Percentiles rank a stretch among this genome's conserved stretches.
These are phyloP conservation scores for Apiospora koreana DNA, from an alignment of 2,329 filamentous ascomycete species.

Conservation along the genomic window DNA sequence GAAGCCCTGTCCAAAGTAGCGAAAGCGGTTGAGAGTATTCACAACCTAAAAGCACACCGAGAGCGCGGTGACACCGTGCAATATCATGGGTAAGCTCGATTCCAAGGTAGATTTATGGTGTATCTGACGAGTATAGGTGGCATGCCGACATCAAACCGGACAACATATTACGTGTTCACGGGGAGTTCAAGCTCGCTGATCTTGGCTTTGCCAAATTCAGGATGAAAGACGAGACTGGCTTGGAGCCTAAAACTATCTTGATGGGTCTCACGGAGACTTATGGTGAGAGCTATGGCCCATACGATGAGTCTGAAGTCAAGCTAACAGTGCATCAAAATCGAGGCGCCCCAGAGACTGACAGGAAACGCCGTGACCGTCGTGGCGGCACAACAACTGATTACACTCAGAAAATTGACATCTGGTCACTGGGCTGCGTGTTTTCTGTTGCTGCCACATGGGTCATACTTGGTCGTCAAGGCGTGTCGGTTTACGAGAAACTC, in stretches of 20 bases:
- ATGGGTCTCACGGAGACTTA: neutral
- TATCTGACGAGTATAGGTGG: constrained; percentile 29
- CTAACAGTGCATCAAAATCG: neutral
- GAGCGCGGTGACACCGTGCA: constrained; percentile 15
- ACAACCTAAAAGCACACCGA: constrained; percentile 27
- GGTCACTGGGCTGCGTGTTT: constrained; percentile 42
- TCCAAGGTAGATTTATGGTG: neutral
- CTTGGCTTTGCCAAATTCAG: constrained; percentile 33
- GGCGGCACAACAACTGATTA: constrained; percentile 10
- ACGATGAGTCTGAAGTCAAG: neutral
- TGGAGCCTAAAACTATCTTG: neutral
- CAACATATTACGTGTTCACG: constrained; percentile 33
- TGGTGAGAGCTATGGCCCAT: neutral
- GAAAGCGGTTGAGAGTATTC: constrained; percentile 17
- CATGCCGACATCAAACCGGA: constrained; percentile 39
- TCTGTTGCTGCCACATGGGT: constrained; percentile 40
- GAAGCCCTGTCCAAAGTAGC: constrained; percentile 31
- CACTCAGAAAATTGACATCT: constrained; percentile 30
- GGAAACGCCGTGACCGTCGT: neutral
- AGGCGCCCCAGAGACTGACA: constrained; percentile 15
- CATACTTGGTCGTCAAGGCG: constrained; percentile 33
- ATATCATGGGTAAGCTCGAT: constrained; percentile 11
- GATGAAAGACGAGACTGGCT: neutral
- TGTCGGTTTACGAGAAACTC: constrained; percentile 27
- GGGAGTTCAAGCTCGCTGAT: constrained; percentile 39